Evolutionary conservation across 2,329 filamentous ascomycete species (phyloP), one percentile per base, ranked within the genome.

Genomic region (Clarireedia paspali): DNA sequence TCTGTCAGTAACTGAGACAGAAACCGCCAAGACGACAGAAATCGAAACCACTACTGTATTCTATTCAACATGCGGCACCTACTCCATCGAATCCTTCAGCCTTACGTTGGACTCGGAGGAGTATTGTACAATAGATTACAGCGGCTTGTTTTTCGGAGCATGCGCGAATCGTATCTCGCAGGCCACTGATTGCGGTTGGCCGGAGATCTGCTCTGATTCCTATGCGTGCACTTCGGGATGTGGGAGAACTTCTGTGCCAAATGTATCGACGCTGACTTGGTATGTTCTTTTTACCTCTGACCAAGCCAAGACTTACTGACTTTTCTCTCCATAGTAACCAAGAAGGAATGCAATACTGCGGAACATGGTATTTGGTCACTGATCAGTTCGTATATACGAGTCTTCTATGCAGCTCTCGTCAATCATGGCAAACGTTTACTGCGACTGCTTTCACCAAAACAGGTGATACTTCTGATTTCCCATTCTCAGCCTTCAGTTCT

Each of bases 211-310:
- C 34, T 45, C 38, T 14, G 52, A 54, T 30, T 1, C 4, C 0
- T 4, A 24, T 40, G 34, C 24, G 10, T 54, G 52, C 30, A 42
- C 24, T 4, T 23, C 10, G 26, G n/a, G 12, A 7, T 54, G 52
- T 34, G 52, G 52, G n/a, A 54, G 52, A 5, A 54, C 52, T 17
- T 23, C 30, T 40, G 45, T 54, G 12, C 52, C 52, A 6, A 54
- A 54, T 6, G 1, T 49, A 4, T 12, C 30, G 10, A 9, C 9
- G 27, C 47, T 46, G 12, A 39, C 23, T 34, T 54, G 52, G 52
- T 54, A 49, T 14, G 51, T 54, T 23, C 3, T 12, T 12, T 34
- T 14, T 10, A 34, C 3, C 3, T 1, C 9, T 9, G 30, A 34
- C 30, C 30, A 34, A 34, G 30, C 30, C 10, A 34, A 12, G 30